Evolutionary conservation across 768 basidiomycete species (phyloP), one percentile per base, ranked within the genome.

Genomic region (Nidularia sp.): DNA sequence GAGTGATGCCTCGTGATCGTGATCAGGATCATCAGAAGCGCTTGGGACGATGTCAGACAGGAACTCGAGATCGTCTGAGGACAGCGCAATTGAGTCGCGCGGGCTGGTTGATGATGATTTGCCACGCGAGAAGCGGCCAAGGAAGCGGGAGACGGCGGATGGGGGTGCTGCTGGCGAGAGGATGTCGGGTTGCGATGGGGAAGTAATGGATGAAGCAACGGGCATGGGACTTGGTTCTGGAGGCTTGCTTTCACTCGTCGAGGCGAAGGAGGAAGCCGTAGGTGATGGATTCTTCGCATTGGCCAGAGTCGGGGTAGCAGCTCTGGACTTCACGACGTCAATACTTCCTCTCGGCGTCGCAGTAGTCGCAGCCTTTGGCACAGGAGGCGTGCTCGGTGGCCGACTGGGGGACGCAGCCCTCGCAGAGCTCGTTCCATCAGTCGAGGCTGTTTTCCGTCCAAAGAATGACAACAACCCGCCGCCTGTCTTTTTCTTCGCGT

Each of bases 91-190:
- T 32, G 87, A 83, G 48, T 75, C 77, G 45, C 73, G 73, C 33
- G 70, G 67, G 49, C 58, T 76, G 46, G 71, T 52, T 29, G 62
- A 55, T 3, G 67, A 54, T 15, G 72, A 57, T 45, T 69, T 74
- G 29, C 68, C 67, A 18, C 83, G 79, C 6, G 83, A 84, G 65
- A 95, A 89, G 46, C 90, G 81, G 47, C 79, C 83, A 46, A 93
- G 74, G 64, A 95, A 94, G 4, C 93, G 82, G 8, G 91, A 90
- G 33, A 94, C 88, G 6, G 82, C 89, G 0, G 93, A 90, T 10
- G 76, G 63, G 4, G 73, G 61, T 34, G 59, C 57, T 12, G 63
- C 58, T 18, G 67, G 66, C 33, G 55, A 52, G 22, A 57, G 25
- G 22, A 57, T 50, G 22, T 63, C 52, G 3, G 13, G 41, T 44